phyloP scores from a whole-genome alignment of 2,329 filamentous ascomycete genomes.

The Cladosporium halotolerans region DNA sequence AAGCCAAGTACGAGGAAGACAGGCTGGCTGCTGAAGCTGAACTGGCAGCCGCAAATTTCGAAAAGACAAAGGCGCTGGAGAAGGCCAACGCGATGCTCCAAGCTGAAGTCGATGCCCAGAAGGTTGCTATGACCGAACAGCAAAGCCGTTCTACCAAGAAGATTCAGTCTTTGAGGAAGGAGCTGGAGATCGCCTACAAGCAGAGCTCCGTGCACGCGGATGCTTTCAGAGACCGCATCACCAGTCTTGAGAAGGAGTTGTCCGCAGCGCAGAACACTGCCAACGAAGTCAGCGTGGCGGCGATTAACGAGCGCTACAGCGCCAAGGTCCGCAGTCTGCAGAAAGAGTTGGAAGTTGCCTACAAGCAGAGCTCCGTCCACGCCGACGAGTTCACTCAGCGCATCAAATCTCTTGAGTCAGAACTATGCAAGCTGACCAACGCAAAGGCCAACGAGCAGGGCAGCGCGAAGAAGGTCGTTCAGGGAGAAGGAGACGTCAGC shows the following conservation, averaged over 20 bases:
- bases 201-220: slow-evolving; percentile 23
- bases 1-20: slow-evolving; percentile 5
- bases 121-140: slow-evolving; percentile 18
- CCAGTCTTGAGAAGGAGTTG: slow-evolving; percentile 16
- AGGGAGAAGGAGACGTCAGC: slow-evolving; percentile 35
- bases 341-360: slow-evolving; percentile 19
- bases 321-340: slow-evolving; percentile 19
- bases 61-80: slow-evolving; percentile 16
- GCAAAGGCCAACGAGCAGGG: not conserved
- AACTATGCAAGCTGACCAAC: slow-evolving; percentile 3
- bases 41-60: not conserved
- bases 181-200: slow-evolving; percentile 25
- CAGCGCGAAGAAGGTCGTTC: slow-evolving; percentile 13
- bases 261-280: slow-evolving; percentile 16
- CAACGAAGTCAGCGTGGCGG: slow-evolving; percentile 13
- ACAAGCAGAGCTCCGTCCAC: slow-evolving; percentile 19
- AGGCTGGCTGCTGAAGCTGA: slow-evolving; percentile 15
- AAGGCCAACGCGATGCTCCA: slow-evolving; percentile 23
- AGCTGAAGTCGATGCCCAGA: slow-evolving; percentile 25
- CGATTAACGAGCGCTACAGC: slow-evolving; percentile 16
- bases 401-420: slow-evolving; percentile 8
- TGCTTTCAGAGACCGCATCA: slow-evolving; percentile 5
- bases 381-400: slow-evolving; percentile 8
- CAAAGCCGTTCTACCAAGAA: slow-evolving; percentile 19
- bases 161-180: slow-evolving; percentile 18